phyloP scores from a whole-genome alignment of 192 early-diverging fungal genomes.

The Lobosporangium transversale region DNA sequence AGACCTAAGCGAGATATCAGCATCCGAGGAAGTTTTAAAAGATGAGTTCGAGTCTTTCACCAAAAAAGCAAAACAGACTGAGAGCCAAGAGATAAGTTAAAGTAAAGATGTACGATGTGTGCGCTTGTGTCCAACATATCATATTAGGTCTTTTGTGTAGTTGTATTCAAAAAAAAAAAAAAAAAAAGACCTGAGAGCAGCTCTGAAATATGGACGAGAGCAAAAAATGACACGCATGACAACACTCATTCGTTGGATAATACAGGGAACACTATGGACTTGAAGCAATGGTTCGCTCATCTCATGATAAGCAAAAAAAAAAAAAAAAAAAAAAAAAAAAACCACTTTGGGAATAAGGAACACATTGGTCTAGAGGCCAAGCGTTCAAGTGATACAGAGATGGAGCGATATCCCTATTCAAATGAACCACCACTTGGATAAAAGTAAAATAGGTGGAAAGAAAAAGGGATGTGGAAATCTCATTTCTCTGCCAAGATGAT shows the following conservation, averaged over 20 bases:
- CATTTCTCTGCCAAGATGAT: too few species aligned
- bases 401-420: too few species aligned
- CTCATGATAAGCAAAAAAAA: conserved; percentile 8
- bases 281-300: conserved; percentile 1
- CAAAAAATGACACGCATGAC: conserved; percentile 18
- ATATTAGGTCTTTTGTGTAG: conserved; percentile 7
- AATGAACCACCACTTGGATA: too few species aligned
- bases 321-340: background rate
- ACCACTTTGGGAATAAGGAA: too few species aligned
- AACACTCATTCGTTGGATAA: too few species aligned
- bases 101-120: conserved; percentile 1
- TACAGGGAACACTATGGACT: too few species aligned
- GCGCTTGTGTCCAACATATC: too few species aligned
- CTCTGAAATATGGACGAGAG: conserved; percentile 43
- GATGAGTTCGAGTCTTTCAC: background rate
- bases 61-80: background rate
- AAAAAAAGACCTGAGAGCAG: conserved; percentile 33
- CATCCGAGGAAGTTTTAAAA: background rate
- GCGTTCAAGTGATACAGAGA: too few species aligned
- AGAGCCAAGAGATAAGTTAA: background rate
- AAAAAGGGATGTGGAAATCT: too few species aligned
- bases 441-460: too few species aligned
- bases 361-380: too few species aligned
- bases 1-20: conserved; percentile 63
- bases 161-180: conserved; percentile 12